Percentiles rank a stretch among this genome's conserved stretches.
Conservation (phyloP, 2,329 filamentous ascomycete species). For the Neopestalotiopsis sp. region DNA sequence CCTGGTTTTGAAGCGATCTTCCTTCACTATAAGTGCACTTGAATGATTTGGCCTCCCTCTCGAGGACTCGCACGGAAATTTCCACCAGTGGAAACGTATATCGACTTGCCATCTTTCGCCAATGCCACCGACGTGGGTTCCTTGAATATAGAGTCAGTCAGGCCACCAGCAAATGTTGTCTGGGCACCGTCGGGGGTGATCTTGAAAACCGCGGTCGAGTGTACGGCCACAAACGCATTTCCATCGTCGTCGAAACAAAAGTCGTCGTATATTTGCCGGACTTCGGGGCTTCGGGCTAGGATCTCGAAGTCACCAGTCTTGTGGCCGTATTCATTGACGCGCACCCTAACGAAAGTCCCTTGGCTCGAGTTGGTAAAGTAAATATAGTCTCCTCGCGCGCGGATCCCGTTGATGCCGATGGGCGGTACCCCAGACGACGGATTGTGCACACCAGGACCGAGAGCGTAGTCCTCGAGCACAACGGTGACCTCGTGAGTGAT, state of each 20-base stretch:
- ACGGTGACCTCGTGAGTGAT: constrained; percentile 20
- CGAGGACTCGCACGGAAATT: constrained; percentile 7
- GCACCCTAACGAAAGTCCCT: constrained; percentile 21
- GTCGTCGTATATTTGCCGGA: constrained; percentile 23
- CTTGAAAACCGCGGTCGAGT: constrained; percentile 26
- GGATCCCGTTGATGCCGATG: constrained; percentile 28
- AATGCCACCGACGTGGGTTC: constrained; percentile 27
- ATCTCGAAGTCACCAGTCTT: constrained; percentile 24
- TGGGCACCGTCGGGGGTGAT: constrained; percentile 26
- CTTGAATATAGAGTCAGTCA: constrained; percentile 14
- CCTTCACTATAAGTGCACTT: neutral
- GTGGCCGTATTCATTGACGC: constrained; percentile 24
- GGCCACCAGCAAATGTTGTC: constrained; percentile 21
- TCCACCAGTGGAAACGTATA: constrained; percentile 28
- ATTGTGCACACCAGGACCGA: constrained; percentile 16
- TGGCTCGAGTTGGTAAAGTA: constrained; percentile 31
- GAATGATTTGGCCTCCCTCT: neutral
- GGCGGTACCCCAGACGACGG: neutral
- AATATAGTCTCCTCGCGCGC: constrained; percentile 22
- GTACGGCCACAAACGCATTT: constrained; percentile 26
- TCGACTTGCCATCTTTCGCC: constrained; percentile 23
- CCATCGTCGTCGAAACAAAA: constrained; percentile 27
- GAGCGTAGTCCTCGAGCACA: constrained; percentile 21
- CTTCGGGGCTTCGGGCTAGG: constrained; percentile 18
- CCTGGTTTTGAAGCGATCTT: no score